Evolutionary conservation across 2,329 filamentous ascomycete species (phyloP), one percentile per base, ranked within the genome.

Genomic region (Paecilomyces niveus): DNA sequence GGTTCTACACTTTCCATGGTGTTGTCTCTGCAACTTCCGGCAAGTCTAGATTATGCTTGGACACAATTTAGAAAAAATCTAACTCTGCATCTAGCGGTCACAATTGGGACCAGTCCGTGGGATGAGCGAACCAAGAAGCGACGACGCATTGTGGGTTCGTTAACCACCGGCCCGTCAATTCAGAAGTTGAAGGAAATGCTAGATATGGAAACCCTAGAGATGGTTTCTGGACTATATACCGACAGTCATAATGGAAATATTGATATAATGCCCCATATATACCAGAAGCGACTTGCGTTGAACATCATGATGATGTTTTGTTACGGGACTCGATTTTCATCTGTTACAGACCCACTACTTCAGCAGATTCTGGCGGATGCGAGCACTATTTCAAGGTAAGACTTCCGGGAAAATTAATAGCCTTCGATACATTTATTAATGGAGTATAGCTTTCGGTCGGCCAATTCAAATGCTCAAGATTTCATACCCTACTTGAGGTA

Each of bases 81-180:
- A 11, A 35, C 33, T 13, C 4, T 35, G 15, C 6, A n/a, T 26
- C 9, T n/a, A 60, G 58, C 58, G 13, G 58, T 56, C 3, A 60
- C 58, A 51, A 60, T 60, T 45, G 59, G 59, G 5, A 61, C 59
- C n/a, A 59, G 52, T 51, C 59, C 59, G 1, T 61, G 59, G 59
- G 54, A 61, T 57, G 59, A 61, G n/a, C 29, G 57, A 55, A 59
- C 57, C 26, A 61, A 61, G 52, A 59, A 59, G 24, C 59, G 57
- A 51, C 51, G 59, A 13, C 53, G 57, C 31, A 58, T 59, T 31
- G 59, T 61, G 13, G 59, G 58, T n/a, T 61, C 59, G n/a, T 54
- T 53, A 11, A 61, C 55, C n/a, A 61, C 59, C 8, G 54, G 54
- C 1, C 59, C 59, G 7, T 32, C 59, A 13, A 60, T 60, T 32